phyloP scores from a whole-genome alignment of 257 asterid species.

The Cordia subcordata region DNA sequence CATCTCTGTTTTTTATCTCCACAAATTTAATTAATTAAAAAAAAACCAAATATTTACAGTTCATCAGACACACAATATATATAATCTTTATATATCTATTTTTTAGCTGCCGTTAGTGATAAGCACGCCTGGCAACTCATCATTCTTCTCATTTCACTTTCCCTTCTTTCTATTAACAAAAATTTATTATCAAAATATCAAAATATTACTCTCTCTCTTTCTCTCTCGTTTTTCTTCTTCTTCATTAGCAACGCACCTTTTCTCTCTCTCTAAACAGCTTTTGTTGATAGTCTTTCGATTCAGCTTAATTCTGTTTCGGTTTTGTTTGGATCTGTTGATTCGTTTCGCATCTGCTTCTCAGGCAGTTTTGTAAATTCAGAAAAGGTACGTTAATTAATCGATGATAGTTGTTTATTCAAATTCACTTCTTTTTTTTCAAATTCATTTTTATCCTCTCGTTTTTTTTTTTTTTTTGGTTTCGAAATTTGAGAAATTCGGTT shows the following conservation, averaged over 20 bases:
- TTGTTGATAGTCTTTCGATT: background rate
- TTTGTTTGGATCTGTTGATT: background rate
- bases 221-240: background rate
- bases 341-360: background rate
- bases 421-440: background rate
- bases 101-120: conserved; percentile 57
- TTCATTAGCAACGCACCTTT: background rate
- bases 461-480: too few relatives aligned
- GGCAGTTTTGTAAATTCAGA: too few relatives aligned
- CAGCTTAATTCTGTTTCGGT: background rate
- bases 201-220: background rate
- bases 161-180: conserved; percentile 8
- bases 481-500: background rate
- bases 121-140: conserved; percentile 82
- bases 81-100: conserved; percentile 2
- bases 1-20: too few relatives aligned
- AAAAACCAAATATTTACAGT: background rate
- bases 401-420: too few relatives aligned
- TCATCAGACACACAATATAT: background rate
- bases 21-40: background rate
- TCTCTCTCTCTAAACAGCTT: background rate
- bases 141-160: conserved; percentile 42
- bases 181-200: background rate
- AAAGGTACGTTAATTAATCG: background rate
- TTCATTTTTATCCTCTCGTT: background rate